Percentiles rank a stretch among this genome's conserved stretches.
These are phyloP conservation scores for Neurospora discreta DNA, from an alignment of 495 filamentous ascomycete genomes.

Conservation along the genomic window DNA sequence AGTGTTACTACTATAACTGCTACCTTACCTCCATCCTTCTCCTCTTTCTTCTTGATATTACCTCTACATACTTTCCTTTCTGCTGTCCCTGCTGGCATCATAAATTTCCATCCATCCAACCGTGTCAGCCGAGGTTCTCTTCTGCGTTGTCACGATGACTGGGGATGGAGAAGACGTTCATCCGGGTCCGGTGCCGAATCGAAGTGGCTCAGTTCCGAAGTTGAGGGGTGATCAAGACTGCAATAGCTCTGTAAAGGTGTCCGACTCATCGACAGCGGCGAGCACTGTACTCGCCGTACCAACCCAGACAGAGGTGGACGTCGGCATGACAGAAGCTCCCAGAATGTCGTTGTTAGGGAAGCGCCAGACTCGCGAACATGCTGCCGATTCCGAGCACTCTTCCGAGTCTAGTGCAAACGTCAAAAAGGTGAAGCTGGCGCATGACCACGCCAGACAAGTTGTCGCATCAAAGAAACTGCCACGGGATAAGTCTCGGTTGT, in stretches of 20 bases:
- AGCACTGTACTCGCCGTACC: neutral
- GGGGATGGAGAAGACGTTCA: neutral
- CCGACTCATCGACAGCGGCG: neutral
- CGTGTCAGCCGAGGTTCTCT: neutral
- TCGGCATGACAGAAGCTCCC: constrained; percentile 10
- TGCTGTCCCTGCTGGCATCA: neutral
- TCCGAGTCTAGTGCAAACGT: constrained; percentile 1
- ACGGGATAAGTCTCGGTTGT: constrained; percentile 31
- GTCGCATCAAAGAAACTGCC: constrained; percentile 2
- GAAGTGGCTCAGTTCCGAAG: neutral
- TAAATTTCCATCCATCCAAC: neutral
- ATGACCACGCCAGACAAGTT: constrained; percentile 4
- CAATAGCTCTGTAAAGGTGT: neutral
- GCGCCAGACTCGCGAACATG: constrained; percentile 21
- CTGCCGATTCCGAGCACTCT: neutral
- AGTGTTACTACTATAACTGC: constrained; percentile 12
- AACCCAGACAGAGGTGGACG: neutral
- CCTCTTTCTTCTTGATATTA: neutral
- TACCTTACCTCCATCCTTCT: neutral
- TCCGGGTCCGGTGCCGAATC: neutral
- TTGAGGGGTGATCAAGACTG: neutral
- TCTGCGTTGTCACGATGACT: neutral
- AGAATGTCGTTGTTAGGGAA: constrained; percentile 13
- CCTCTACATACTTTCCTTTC: neutral
- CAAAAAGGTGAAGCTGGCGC: constrained; percentile 30